Conservation (phyloP, 345 rosid species). For the Anastatica hierochuntica region DNA sequence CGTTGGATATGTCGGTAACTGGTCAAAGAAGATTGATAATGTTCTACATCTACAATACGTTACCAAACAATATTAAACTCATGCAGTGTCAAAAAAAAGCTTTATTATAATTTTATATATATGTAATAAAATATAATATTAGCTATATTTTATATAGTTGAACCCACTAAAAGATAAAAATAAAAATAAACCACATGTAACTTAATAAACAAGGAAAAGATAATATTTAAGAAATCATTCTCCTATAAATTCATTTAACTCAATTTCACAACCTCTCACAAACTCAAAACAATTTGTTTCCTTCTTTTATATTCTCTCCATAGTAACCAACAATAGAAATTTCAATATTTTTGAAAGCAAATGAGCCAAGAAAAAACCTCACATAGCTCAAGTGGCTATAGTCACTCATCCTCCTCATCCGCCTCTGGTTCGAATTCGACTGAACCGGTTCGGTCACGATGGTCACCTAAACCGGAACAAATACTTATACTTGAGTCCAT, state of each 20-base stretch:
- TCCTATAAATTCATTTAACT: slow-evolving; percentile 24
- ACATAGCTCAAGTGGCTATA: slow-evolving; percentile 27
- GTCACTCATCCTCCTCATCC: slow-evolving; percentile 26
- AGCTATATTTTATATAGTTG: slow-evolving; percentile 17
- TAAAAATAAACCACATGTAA: slow-evolving; percentile 18
- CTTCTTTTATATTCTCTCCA: no score
- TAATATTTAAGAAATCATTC: slow-evolving; percentile 20
- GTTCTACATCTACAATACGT: no score
- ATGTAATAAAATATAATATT: slow-evolving; percentile 1
- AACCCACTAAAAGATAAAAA: slow-evolving; percentile 22
- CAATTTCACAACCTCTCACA: slow-evolving; percentile 14
- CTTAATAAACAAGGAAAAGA: slow-evolving; percentile 26
- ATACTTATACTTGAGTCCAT: slow-evolving; percentile 96
- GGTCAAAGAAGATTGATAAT: no score
- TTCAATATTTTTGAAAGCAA: slow-evolving; percentile 8
- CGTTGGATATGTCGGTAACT: no score
- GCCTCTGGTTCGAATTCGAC: slow-evolving; percentile 38
- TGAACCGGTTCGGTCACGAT: slow-evolving; percentile 88
- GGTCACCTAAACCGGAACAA: slow-evolving; percentile 99
- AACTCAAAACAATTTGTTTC: slow-evolving; percentile 19
- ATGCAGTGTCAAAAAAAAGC: background rate
- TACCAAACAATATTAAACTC: no score
- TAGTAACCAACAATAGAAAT: no score
- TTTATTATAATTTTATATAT: background rate
- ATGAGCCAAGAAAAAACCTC: slow-evolving; percentile 77